Evolutionary conservation across 2,329 filamentous ascomycete species (phyloP).

Genomic region (Penicillium hordei): DNA sequence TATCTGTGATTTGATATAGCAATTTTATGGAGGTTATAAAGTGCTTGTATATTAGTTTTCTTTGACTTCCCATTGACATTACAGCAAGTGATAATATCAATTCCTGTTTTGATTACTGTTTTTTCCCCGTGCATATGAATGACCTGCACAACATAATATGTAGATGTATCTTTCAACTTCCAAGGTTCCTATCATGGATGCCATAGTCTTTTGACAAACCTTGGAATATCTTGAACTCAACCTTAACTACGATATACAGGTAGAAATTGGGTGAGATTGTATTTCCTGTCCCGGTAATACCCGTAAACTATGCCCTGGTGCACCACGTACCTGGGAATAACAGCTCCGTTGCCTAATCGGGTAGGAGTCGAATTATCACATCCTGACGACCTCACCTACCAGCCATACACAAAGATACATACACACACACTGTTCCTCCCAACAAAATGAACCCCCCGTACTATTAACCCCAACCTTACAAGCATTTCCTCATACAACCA

Average conservation of each 20-base stretch:
- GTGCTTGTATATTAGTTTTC: constrained; percentile 20
- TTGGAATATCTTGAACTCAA: neutral
- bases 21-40: neutral
- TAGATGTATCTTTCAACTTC: neutral
- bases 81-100: neutral
- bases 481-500: neutral
- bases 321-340: neutral
- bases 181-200: neutral
- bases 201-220: too few relatives aligned
- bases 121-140: neutral
- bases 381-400: neutral
- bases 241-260: neutral
- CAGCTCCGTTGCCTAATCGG: neutral
- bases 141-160: neutral
- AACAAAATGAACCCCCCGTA: neutral
- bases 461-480: neutral
- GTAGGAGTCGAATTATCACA: constrained; percentile 2
- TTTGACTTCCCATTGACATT: neutral
- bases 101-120: neutral
- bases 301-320: neutral
- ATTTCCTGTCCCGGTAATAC: neutral
- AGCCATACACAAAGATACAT: neutral
- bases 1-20: neutral
- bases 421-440: too few relatives aligned
- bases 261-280: neutral